These are phyloP conservation scores for Phellopilus nigrolimitatus DNA, from an alignment of 1,284 basidiomycete species.

Conservation along the genomic window DNA sequence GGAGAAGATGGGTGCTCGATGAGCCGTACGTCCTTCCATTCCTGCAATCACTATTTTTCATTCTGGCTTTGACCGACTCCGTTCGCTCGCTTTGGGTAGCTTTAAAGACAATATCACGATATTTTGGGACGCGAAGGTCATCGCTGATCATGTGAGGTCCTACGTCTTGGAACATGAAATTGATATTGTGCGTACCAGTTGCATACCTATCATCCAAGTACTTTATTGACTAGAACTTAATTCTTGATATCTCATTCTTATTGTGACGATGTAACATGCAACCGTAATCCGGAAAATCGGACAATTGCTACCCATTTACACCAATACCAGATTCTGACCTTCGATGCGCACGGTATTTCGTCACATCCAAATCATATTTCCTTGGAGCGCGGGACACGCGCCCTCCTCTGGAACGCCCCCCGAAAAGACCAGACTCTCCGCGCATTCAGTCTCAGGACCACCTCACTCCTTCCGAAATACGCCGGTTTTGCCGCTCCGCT, in stretches of 20 bases:
- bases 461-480: constrained; percentile 58
- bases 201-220: constrained; percentile 1
- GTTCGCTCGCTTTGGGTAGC: not conserved
- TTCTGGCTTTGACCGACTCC: not conserved
- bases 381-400: constrained; percentile 52
- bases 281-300: too few species aligned
- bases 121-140: constrained; percentile 59
- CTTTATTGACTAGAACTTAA: constrained; percentile 4
- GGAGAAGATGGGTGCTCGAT: constrained; percentile 61
- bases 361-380: constrained; percentile 88
- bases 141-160: constrained; percentile 56
- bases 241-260: too few species aligned
- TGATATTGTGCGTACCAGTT: constrained; percentile 53
- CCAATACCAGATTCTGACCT: constrained; percentile 78
- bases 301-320: not conserved
- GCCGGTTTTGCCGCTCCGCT: constrained; percentile 45
- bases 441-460: constrained; percentile 59
- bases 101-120: constrained; percentile 75
- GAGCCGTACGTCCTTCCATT: constrained; percentile 53
- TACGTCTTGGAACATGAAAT: constrained; percentile 60
- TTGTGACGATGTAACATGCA: too few species aligned
- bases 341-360: constrained; percentile 81
- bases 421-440: constrained; percentile 28
- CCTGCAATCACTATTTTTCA: constrained; percentile 7
- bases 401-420: constrained; percentile 33